Evolutionary conservation across 805 yeast genomes (phyloP).

Genomic region (Yamadazyma laniorum): DNA sequence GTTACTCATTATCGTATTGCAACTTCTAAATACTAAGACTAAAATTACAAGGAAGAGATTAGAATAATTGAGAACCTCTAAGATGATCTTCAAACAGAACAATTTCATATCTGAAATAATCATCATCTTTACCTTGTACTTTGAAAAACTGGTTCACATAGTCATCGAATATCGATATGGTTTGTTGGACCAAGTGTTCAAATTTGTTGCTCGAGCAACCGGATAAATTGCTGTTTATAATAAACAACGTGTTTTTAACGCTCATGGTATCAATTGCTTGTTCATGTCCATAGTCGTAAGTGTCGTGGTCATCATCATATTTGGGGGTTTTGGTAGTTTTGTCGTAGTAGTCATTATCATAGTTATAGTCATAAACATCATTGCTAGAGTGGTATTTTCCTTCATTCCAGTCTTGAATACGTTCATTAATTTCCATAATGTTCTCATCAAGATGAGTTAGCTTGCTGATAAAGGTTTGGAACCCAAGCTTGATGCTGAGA

Average conservation of each 20-base stretch:
- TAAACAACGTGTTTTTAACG: slow-evolving; percentile 1
- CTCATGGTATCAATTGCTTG: too few species aligned
- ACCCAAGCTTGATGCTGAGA: slow-evolving; percentile 5
- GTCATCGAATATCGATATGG: slow-evolving; percentile 11
- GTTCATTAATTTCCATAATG: slow-evolving; percentile 12
- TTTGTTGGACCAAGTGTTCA: slow-evolving; percentile 1
- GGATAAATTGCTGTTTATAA: slow-evolving; percentile 4
- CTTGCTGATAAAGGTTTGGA: slow-evolving; percentile 8
- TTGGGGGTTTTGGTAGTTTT: background rate
- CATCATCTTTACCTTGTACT: slow-evolving; percentile 1
- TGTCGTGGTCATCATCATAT: background rate
- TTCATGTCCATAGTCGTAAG: background rate
- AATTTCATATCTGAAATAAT: slow-evolving; percentile 12
- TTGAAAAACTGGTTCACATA: slow-evolving; percentile 5
- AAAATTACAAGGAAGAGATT: slow-evolving; percentile 3
- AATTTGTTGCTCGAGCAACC: slow-evolving; percentile 5
- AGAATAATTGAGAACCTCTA: slow-evolving; percentile 3
- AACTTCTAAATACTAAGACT: slow-evolving; percentile 7
- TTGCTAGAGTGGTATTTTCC: background rate
- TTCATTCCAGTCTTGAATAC: slow-evolving; percentile 12
- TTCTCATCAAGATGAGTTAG: slow-evolving; percentile 10
- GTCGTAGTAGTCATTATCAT: slow-evolving; percentile 1
- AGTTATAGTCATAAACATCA: background rate
- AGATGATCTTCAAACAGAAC: slow-evolving; percentile 15
- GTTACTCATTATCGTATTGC: slow-evolving; percentile 12